Base-by-base conservation (phyloP, 495 filamentous ascomycete genomes). In the Penicillium macrosclerotiorum region DNA sequence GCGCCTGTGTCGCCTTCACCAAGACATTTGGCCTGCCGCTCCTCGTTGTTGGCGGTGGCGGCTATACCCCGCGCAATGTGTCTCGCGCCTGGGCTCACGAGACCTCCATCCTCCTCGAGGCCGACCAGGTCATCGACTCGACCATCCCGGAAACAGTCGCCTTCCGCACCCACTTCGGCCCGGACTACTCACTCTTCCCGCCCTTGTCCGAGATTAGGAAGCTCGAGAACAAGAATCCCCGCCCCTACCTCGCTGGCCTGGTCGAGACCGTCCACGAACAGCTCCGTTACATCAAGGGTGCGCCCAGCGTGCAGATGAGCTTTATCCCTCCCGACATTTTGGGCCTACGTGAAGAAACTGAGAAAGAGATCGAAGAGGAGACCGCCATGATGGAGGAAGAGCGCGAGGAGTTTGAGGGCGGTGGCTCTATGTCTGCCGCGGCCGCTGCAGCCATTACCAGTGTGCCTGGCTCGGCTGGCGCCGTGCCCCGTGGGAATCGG, bases 51-150 rank as follows among this genome's bases (percentile, higher is more conserved):
- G 93, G 93, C 19, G 93, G 93, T 29, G 93, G 93, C 42, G 93
- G 93, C 9, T 98, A 98, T 69, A 98, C 93, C n/a, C 89, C 93
- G 7, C 82, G 92, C 35, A 98, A 98, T 57, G 93, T 98, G 18
- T 93, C 92, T 9, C 85, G 94, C 37, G 86, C 90, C 35, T 98
- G 93, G 93, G 87, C 91, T 27, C 89, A 94, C 68, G 93, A 98
- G 71, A 98, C 93, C 14, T 84, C 86, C 47, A 84, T 98, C 54
- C 88, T 90, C 44, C 82, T 95, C 57, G 88, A 82, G 30, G 84
- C 86, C 29, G 79, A 86, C 43, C 61, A 81, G 32, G 68, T 71
- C 38, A 81, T 97, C 57, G 80, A 90, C 53, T 77, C 82, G 5
- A 80, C 77, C 25, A 83, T 94, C 45, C 89, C 88, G 4, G 60